Conservation (phyloP, 768 basidiomycete species). For the Auriscalpium orientale region DNA sequence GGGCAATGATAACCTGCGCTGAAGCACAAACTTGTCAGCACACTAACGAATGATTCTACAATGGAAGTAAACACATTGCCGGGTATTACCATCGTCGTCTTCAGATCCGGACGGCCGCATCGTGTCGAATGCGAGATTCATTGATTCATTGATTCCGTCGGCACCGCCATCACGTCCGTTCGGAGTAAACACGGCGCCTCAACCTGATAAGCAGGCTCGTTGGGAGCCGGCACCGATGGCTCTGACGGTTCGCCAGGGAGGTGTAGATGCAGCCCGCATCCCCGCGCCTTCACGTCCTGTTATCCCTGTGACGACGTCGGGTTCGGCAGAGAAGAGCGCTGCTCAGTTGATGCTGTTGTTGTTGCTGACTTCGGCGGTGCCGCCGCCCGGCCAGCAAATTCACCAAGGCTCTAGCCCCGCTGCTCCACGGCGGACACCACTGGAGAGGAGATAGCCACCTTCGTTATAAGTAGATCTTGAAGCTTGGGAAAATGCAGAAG, state of each 20-base stretch:
- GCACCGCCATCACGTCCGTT: neutral
- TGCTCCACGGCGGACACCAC: no score
- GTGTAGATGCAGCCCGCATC: neutral
- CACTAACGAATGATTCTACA: neutral
- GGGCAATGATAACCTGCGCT: slow-evolving; percentile 9
- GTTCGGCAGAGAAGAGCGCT: neutral
- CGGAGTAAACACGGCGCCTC: slow-evolving; percentile 5
- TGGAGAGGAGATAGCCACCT: no score
- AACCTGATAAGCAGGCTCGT: neutral
- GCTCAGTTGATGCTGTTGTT: neutral
- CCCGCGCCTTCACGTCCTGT: neutral
- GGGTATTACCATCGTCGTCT: slow-evolving; percentile 78
- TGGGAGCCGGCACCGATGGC: neutral
- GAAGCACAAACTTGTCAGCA: neutral
- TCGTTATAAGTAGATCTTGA: no score
- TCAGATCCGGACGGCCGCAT: slow-evolving; percentile 16
- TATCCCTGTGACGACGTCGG: neutral
- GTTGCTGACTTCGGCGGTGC: neutral
- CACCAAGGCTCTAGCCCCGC: no score
- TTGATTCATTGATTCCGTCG: neutral
- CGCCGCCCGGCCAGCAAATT: no score
- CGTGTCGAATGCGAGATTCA: slow-evolving; percentile 11
- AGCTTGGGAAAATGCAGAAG: no score
- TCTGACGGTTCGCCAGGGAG: neutral
- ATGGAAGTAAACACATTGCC: slow-evolving; percentile 35